Evolutionary conservation across 192 early-diverging fungal genomes (phyloP).

Genomic region (Phlyctochytrium planicorne): DNA sequence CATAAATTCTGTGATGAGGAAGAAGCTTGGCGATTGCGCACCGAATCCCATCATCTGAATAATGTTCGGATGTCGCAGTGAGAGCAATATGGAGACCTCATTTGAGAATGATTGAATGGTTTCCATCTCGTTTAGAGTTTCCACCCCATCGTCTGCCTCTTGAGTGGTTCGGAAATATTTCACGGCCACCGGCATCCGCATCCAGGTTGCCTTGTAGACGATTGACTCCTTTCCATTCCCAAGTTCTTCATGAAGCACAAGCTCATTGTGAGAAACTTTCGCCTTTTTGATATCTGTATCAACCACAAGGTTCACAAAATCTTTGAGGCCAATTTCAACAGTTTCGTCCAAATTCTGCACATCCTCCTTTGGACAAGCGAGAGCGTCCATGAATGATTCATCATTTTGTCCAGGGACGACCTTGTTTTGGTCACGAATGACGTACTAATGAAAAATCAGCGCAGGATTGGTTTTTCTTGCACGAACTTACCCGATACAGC

Average conservation of each 20-base stretch:
- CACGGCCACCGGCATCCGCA: background rate
- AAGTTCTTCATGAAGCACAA: background rate
- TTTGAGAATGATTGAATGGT: background rate
- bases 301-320: background rate
- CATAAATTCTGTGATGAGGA: conserved; percentile 3
- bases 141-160: conserved; percentile 7
- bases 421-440: background rate
- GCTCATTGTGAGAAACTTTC: background rate
- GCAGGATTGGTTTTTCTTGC: background rate
- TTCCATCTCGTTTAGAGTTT: background rate
- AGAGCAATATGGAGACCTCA: background rate
- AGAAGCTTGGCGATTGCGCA: background rate
- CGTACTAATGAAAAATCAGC: background rate
- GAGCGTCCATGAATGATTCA: background rate
- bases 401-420: background rate
- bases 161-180: conserved; percentile 12
- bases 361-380: background rate
- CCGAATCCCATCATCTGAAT: background rate
- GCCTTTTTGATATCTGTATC: background rate
- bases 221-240: background rate
- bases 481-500: background rate
- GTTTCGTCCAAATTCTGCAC: background rate
- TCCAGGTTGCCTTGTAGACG: background rate
- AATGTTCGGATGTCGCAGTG: background rate
- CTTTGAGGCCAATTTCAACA: background rate